Conservation (phyloP, 345 rosid genomes). For the Syzygium oleosum region DNA sequence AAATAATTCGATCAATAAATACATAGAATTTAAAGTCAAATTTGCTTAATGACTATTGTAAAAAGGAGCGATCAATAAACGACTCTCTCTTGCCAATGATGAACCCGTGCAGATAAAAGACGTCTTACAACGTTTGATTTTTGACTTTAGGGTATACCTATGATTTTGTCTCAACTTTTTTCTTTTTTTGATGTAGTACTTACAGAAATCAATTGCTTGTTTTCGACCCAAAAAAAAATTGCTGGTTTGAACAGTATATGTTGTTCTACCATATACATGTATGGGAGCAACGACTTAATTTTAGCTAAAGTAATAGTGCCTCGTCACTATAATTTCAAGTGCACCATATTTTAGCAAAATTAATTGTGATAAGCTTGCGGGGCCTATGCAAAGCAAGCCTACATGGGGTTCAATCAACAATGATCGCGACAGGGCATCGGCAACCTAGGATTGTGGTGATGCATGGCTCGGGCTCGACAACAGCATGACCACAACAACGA, state of each 20-base stretch:
- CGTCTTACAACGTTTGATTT: rapidly evolving
- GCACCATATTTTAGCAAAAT: background rate
- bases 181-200: background rate
- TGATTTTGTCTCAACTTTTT: background rate
- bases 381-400: background rate
- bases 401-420: background rate
- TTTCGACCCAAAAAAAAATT: too few species aligned
- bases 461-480: background rate
- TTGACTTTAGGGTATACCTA: background rate
- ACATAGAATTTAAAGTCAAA: too few species aligned
- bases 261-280: background rate
- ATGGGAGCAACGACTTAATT: background rate
- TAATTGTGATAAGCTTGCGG: rapidly evolving
- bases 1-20: too few species aligned
- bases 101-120: rapidly evolving
- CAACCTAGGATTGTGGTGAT: background rate
- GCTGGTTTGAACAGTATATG: background rate
- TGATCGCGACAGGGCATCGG: rapidly evolving
- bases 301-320: background rate
- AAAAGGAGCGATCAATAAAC: background rate
- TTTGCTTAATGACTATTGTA: too few species aligned
- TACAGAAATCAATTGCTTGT: background rate
- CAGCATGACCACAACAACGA: rapidly evolving
- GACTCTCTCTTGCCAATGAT: background rate
- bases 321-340: background rate